Conservation (phyloP, 768 basidiomycete genomes). For the Lentinula raphanica region DNA sequence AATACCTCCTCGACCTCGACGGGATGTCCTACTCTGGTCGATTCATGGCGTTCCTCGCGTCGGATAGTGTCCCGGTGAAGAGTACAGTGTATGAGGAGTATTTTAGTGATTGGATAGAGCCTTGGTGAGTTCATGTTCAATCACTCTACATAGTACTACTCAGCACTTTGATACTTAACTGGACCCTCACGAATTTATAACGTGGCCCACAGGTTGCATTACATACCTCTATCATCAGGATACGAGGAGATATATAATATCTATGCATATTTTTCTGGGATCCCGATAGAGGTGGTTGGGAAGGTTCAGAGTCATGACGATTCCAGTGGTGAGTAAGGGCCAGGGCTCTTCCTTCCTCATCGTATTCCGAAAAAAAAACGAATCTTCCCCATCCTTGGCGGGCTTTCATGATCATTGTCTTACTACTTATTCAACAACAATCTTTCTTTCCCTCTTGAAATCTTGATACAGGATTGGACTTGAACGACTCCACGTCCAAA, state of each 20-base stretch:
- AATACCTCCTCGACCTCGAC: conserved; percentile 63
- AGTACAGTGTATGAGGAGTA: conserved; percentile 68
- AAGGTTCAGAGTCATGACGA: not conserved
- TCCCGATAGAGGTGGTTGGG: conserved; percentile 45
- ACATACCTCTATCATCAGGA: conserved; percentile 81
- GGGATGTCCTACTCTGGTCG: conserved; percentile 75
- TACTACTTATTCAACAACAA: no score
- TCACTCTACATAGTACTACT: not conserved
- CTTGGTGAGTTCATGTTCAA: conserved; percentile 37
- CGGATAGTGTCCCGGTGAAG: conserved; percentile 65
- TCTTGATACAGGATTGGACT: no score
- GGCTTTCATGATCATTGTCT: no score
- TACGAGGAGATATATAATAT: conserved; percentile 94
- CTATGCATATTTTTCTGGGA: conserved; percentile 88
- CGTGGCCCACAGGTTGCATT: conserved; percentile 84
- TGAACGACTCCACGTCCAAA: no score
- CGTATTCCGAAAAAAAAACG: no score
- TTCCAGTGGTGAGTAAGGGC: not conserved
- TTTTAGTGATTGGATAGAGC: conserved; percentile 70
- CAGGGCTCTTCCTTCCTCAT: no score
- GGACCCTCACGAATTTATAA: no score
- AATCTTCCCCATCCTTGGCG: no score
- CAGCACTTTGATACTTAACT: not conserved
- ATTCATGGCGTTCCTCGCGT: conserved; percentile 56
- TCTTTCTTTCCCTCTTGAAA: no score